Conservation (phyloP, 768 basidiomycete genomes). For the Serendipita vermifera region DNA sequence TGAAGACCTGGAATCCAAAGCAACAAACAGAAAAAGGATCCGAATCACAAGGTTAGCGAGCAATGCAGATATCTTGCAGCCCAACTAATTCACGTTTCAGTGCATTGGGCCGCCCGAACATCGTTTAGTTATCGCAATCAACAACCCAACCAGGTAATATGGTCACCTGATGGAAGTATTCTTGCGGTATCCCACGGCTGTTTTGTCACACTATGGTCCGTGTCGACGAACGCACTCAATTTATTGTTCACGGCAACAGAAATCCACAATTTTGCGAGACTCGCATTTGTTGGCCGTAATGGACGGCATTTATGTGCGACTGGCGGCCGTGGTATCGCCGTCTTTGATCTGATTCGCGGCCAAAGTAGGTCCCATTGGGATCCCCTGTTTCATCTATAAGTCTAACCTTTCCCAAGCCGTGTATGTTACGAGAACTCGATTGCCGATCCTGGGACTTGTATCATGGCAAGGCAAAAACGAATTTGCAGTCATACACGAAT, state of each 20-base stretch:
- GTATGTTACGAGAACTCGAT: conserved; percentile 33
- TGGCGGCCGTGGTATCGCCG: conserved; percentile 36
- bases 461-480: conserved; percentile 43
- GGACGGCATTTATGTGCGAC: conserved; percentile 58
- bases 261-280: conserved; percentile 30
- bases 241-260: conserved; percentile 49
- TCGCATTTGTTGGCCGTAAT: conserved; percentile 52
- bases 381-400: neutral
- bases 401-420: conserved; percentile 8
- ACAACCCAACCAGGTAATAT: conserved; percentile 50
- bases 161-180: conserved; percentile 80
- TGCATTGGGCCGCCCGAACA: conserved; percentile 71
- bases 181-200: conserved; percentile 58
- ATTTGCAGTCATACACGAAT: conserved; percentile 44
- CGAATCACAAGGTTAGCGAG: conserved; percentile 37
- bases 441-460: conserved; percentile 34
- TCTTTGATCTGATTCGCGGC: conserved; percentile 62
- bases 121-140: conserved; percentile 56
- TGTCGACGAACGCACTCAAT: conserved; percentile 43
- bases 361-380: conserved; percentile 35
- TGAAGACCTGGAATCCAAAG: conserved; percentile 71
- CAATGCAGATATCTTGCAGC: neutral
- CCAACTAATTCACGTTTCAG: conserved; percentile 25
- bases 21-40: conserved; percentile 33
- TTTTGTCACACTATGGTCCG: conserved; percentile 63